Base-by-base conservation (phyloP, 345 rosid genomes). In the Salix suchowensis region DNA sequence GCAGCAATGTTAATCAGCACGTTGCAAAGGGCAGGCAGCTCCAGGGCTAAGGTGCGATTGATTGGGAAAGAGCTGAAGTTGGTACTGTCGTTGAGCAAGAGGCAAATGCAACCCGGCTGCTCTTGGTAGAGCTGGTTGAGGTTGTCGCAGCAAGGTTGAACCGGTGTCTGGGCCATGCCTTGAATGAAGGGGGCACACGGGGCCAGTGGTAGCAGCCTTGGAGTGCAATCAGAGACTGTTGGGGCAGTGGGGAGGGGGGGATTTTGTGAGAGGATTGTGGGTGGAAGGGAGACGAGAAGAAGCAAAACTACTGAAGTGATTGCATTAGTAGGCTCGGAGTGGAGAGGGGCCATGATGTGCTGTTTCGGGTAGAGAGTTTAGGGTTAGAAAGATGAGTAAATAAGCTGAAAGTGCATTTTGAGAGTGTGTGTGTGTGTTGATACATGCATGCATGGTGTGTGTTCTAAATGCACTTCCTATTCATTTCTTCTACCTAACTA, bases 151-250 rank as follows among this genome's bases (percentile, higher is more conserved):
- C 98, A 94, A 6, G 87, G 65, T 74, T 81, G 82, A 26, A 84
- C 71, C 0, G 97, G 98, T 11, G 79, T 80, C 67, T 21, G 92
- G 73, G 78, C 82, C 1, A 71, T 66, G 78, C 94, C 96, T 74
- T 88, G 97, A 54, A 90, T 91, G 66, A 84, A 94, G 2, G 97
- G 88, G 21, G 89, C 90, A 77, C 97, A 94, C 1, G 94, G 88
- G 72, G 85, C 77, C 65, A 94, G 80, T 7, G 89, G 85, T 32
- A 91, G 84, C 60, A 92, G 87, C 67, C 74, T 81, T 1, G 95
- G 82, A 28, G 84, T 75, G 83, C 98, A 94, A 30, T 80, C 78
- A 11, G 85, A 68, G 15, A 85, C 24, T 14, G 83, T 54, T 28
- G 89, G 82, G 46, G 70, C 65, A 15, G 86, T 76, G 54, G 86